Conservation (phyloP, 208 protist genomes). For the Trypanosoma grayi region DNA sequence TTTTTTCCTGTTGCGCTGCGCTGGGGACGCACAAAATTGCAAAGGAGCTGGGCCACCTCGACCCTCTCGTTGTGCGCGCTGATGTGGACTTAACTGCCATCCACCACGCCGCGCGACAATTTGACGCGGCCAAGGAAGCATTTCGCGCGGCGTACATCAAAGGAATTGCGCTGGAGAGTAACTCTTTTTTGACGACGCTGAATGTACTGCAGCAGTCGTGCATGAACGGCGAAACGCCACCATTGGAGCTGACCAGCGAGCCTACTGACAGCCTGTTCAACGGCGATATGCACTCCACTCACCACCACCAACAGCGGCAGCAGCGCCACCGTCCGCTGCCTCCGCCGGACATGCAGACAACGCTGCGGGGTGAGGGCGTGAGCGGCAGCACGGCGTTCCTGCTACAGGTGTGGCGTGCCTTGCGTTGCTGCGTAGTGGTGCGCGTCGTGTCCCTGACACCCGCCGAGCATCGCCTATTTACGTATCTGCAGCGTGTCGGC, state of each 20-base stretch:
- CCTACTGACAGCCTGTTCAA: background rate
- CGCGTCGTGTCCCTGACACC: background rate
- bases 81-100: conserved; percentile 25
- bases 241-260: background rate
- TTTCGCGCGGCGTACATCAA: conserved; percentile 12
- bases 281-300: background rate
- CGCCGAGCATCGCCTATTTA: conserved; percentile 21
- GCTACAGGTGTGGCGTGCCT: conserved; percentile 21
- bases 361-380: conserved; percentile 3
- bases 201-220: conserved; percentile 10
- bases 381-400: conserved; percentile 19
- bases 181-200: conserved; percentile 16
- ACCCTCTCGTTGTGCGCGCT: conserved; percentile 41
- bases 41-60: conserved; percentile 39
- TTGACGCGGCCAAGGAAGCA: background rate
- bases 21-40: conserved; percentile 52
- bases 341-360: background rate
- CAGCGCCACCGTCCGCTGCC: background rate
- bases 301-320: too few species aligned
- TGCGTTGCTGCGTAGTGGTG: conserved; percentile 22
- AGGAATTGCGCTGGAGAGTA: conserved; percentile 11
- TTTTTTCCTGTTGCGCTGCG: conserved; percentile 63
- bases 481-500: conserved; percentile 17
- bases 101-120: conserved; percentile 1
- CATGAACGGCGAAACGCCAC: background rate